phyloP scores from a whole-genome alignment of 1,139 yeast genomes.

The Yamadazyma membranifaciens region DNA sequence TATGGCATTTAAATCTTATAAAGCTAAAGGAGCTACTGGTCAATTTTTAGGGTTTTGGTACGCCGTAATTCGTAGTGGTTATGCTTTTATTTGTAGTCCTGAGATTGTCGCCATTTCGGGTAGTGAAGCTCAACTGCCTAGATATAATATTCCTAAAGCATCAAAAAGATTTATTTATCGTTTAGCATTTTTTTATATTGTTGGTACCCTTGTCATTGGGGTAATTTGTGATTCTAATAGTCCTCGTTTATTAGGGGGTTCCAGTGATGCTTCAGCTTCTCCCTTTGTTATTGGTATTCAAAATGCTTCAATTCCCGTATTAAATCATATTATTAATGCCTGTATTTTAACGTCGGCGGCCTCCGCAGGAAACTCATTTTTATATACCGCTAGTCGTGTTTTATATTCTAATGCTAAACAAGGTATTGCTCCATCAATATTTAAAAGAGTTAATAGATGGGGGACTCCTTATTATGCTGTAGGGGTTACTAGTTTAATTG shows the following conservation, averaged over 20 bases:
- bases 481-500: constrained; percentile 23
- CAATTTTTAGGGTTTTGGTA: constrained; percentile 40
- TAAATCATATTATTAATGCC: constrained; percentile 69
- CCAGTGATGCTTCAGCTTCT: constrained; percentile 45
- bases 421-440: constrained; percentile 61
- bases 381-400: constrained; percentile 70
- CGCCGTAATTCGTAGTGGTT: constrained; percentile 39
- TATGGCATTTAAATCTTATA: constrained; percentile 49
- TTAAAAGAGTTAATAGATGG: constrained; percentile 55
- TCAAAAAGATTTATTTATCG: constrained; percentile 47
- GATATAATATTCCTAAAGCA: constrained; percentile 46
- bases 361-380: constrained; percentile 71
- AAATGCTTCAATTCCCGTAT: constrained; percentile 58
- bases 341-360: constrained; percentile 66
- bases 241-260: constrained; percentile 31
- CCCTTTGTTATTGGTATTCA: constrained; percentile 51
- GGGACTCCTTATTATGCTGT: constrained; percentile 65
- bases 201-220: constrained; percentile 48
- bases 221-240: constrained; percentile 39
- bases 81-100: constrained; percentile 41
- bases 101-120: constrained; percentile 39
- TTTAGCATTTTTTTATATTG: constrained; percentile 46
- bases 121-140: constrained; percentile 46
- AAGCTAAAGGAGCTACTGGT: constrained; percentile 60
- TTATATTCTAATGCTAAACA: constrained; percentile 61